A percentile compares a stretch with the other conserved stretches of the same genome.
Evolutionary conservation across 148 eudicot species (phyloP).

Genomic region (Chenopodium suecicum): DNA sequence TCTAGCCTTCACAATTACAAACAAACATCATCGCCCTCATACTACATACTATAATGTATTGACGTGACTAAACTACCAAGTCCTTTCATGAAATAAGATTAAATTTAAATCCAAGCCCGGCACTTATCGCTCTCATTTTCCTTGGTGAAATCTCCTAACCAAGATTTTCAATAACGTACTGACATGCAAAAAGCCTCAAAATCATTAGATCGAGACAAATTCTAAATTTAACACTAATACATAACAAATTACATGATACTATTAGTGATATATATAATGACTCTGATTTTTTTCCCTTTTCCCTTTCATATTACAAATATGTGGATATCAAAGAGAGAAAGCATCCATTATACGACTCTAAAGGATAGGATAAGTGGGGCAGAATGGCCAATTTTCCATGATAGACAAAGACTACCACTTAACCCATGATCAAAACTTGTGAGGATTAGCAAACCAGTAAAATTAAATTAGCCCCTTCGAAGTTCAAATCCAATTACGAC

Average conservation of each 20-base stretch:
- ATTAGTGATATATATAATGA: not conserved
- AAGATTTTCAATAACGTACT: not conserved
- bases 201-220: not conserved
- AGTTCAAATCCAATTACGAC: not conserved
- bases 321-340: constrained; percentile 9
- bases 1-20: too few species aligned
- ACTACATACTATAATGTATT: too few species aligned
- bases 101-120: not conserved
- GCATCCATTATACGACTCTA: constrained; percentile 18
- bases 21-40: too few species aligned
- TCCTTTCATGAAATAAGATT: not conserved
- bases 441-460: not conserved
- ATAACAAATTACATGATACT: not conserved
- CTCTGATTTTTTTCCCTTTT: not conserved
- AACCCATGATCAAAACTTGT: constrained; percentile 14
- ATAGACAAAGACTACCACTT: constrained; percentile 31
- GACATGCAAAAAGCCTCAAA: not conserved
- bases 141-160: not conserved
- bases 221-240: too few species aligned
- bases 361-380: constrained; percentile 25
- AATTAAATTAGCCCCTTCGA: not conserved
- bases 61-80: not conserved
- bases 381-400: constrained; percentile 8
- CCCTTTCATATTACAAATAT: not conserved
- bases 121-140: not conserved